phyloP scores from a whole-genome alignment of 2,329 filamentous ascomycete species.

The Xylaria sp. region DNA sequence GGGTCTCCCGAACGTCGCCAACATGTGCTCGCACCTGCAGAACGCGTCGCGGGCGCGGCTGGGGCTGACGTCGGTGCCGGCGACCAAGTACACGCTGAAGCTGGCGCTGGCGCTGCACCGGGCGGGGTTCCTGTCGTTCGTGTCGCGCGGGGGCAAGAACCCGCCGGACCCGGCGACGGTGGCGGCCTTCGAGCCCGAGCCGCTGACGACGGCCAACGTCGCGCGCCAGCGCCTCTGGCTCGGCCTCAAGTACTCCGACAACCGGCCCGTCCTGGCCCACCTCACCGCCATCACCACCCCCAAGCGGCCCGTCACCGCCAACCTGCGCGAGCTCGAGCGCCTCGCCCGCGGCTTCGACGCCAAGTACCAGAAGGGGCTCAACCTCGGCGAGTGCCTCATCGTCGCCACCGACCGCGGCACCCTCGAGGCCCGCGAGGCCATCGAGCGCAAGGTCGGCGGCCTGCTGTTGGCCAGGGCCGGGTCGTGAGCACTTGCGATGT shows the following conservation, averaged over 20 bases:
- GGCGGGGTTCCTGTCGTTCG: conserved; percentile 77
- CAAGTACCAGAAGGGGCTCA: conserved; percentile 65
- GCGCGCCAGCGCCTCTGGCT: conserved; percentile 80
- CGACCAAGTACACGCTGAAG: conserved; percentile 77
- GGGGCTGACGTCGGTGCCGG: conserved; percentile 79
- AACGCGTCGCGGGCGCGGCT: conserved; percentile 86
- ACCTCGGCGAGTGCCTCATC: conserved; percentile 81
- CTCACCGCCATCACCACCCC: conserved; percentile 73
- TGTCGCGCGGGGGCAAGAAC: conserved; percentile 69
- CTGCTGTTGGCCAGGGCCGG: conserved; percentile 72
- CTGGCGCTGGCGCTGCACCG: conserved; percentile 79
- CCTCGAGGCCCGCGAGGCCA: conserved; percentile 79
- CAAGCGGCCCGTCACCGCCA: conserved; percentile 70
- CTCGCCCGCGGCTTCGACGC: conserved; percentile 71
- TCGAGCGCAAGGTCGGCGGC: conserved; percentile 80
- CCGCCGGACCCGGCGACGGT: conserved; percentile 54
- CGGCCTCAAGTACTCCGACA: conserved; percentile 87
- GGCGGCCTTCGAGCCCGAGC: conserved; percentile 52
- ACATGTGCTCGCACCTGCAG: conserved; percentile 88
- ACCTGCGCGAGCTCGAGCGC: conserved; percentile 61
- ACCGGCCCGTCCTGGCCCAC: conserved; percentile 73
- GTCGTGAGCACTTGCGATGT: conserved; percentile 20
- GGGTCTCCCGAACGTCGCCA: conserved; percentile 73
- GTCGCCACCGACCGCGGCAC: conserved; percentile 77
- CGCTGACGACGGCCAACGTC: conserved; percentile 70